Evolutionary conservation across 2,329 filamentous ascomycete genomes (phyloP), one percentile per base, ranked within the genome.

Genomic region (Monascus ruber): DNA sequence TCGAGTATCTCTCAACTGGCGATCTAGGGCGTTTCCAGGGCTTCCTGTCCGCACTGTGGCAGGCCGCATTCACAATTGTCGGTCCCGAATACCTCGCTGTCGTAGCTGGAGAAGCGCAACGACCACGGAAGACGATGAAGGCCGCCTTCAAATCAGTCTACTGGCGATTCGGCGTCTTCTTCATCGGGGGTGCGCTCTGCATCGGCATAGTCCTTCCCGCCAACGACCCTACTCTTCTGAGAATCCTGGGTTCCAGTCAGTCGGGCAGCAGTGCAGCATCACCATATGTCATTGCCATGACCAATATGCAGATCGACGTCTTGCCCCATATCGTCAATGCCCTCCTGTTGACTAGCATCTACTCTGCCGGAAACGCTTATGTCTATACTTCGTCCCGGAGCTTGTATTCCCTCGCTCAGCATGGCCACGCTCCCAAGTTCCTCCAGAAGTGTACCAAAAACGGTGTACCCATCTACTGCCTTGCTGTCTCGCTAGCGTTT

Each of bases 91-190:
- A 81, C 59, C 76, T 83, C 45, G 62, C 67, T 5, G 72, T 73
- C 72, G 68, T 73, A 4, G 81, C 81, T 2, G 81, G 79, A 11
- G 83, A 86, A 57, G 74, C 81, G 1, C 74, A 82, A 50, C 82
- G 85, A 48, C 82, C 83, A 0, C 76, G 82, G 10, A 64, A 63
- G 11, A 74, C 81, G 17, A 76, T 91, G 59, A 83, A 83, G 0
- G 76, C 74, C 32, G 84, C 84, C 1, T 87, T 78, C 61, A 85
- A 85, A 43, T 77, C 81, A 36, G 83, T 88, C 1, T 87, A 88
- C 58, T 87, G 84, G 59, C 79, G 85, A 27, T 66, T 89, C 27
- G 81, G 81, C 0, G 65, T 74, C 1, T 88, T 89, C 59, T 88
- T 87, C 62, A 73, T 85, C 31, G 72, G 86, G 1, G 83, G 83